Percentiles rank a stretch among this genome's conserved stretches.
phyloP scores from a whole-genome alignment of 2,329 filamentous ascomycete genomes.

The Penicillium sp. region DNA sequence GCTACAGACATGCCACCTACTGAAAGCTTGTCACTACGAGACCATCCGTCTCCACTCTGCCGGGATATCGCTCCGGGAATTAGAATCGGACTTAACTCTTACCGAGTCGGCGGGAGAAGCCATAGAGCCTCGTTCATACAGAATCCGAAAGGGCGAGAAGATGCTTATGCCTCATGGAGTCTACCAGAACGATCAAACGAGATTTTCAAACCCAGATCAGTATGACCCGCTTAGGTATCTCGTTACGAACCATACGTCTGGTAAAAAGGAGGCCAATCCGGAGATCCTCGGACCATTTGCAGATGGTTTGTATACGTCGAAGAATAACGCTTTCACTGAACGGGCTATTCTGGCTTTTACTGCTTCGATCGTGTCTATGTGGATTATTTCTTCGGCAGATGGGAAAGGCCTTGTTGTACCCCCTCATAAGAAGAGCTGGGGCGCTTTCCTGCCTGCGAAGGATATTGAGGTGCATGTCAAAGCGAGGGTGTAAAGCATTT shows the following conservation, averaged over 20 bases:
- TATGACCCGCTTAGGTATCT: constrained; percentile 53
- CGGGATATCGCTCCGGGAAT: constrained; percentile 44
- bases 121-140: constrained; percentile 38
- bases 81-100: constrained; percentile 41
- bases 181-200: constrained; percentile 44
- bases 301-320: constrained; percentile 52
- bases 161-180: constrained; percentile 48
- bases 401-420: constrained; percentile 55
- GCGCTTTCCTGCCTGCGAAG: constrained; percentile 52
- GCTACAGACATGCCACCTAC: constrained; percentile 45
- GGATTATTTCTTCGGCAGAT: constrained; percentile 54
- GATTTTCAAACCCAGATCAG: constrained; percentile 43
- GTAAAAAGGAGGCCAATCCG: constrained; percentile 36
- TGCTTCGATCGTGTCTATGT: constrained; percentile 56
- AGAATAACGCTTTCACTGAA: constrained; percentile 53
- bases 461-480: constrained; percentile 39
- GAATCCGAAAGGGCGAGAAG: constrained; percentile 44
- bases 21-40: constrained; percentile 51
- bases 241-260: constrained; percentile 38
- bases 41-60: constrained; percentile 47
- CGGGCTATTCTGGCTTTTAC: constrained; percentile 52
- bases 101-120: constrained; percentile 43
- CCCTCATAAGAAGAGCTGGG: constrained; percentile 48
- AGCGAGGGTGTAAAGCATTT: not conserved
- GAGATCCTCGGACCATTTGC: constrained; percentile 51